Base-by-base conservation (phyloP, 345 rosid genomes). In the Brassica cretica region DNA sequence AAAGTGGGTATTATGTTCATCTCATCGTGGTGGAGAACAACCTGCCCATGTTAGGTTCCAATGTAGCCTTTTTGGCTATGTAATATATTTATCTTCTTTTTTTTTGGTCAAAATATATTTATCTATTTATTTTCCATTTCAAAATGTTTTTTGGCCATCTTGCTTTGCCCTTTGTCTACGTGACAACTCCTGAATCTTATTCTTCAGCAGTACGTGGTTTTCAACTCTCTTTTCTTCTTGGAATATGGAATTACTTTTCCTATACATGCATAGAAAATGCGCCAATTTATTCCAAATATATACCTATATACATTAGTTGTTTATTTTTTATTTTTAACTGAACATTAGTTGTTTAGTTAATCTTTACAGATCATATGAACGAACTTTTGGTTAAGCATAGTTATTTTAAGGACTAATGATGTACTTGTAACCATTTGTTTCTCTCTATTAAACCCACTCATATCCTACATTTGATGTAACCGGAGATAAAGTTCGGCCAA, bases 1-100 rank as follows among this genome's bases (percentile, higher is more conserved):
- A 74, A 80, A 63, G 41, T 5, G 61, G 39, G 27, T 71, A 76
- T 70, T 86, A 82, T 83, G 85, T 84, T 88, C 89, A 73, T 72
- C 55, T 66, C 27, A 41, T 80, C 76, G 83, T 78, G 73, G 66
- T 77, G 78, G 66, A 63, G 66, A 80, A 81, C 87, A 81, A 76
- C 71, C 68, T 78, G 73, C 70, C 82, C 79, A 70, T 67, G 73
- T 74, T 74, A 44, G 63, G 55, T 72, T 70, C 74, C 78, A 12
- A 27, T 62, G 69, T n/a, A 27, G 66, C 66, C 15, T 73, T 68
- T 78, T 19, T 29, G 15, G 2, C n/a, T 44, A 29, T 44, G 5
- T 56, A n/a, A 7, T 60, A 24, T 11, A 33, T 71, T 58, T 27
- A 71, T 29, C 27, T 14, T 21, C 2, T 21, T 21, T 21, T 21